phyloP scores from a whole-genome alignment of 495 filamentous ascomycete genomes.

The Penicillium argentinense region DNA sequence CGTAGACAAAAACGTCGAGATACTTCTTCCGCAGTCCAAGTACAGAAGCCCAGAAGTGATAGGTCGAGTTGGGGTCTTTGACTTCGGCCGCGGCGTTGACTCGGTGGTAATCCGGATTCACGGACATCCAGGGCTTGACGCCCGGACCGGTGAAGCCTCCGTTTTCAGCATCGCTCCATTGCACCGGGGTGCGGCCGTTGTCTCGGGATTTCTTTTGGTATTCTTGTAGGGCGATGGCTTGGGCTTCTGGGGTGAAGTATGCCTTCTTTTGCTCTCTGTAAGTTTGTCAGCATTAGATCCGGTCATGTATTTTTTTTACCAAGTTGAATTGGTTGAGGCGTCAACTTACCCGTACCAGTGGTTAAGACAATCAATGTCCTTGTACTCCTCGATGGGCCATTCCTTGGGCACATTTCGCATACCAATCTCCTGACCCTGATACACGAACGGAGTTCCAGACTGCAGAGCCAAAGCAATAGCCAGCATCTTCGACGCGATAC shows the following conservation, averaged over 20 bases:
- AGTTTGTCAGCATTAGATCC: too few relatives aligned
- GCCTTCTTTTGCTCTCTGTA: slow-evolving; percentile 36
- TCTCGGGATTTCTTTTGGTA: slow-evolving; percentile 55
- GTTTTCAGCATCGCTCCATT: slow-evolving; percentile 50
- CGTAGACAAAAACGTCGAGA: slow-evolving; percentile 61
- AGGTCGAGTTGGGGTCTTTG: slow-evolving; percentile 43
- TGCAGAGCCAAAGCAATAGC: slow-evolving; percentile 58
- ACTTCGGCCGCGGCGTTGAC: slow-evolving; percentile 54
- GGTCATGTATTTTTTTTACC: too few relatives aligned
- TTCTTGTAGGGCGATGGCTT: slow-evolving; percentile 35
- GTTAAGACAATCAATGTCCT: slow-evolving; percentile 69
- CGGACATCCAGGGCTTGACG: slow-evolving; percentile 62
- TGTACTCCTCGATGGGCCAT: slow-evolving; percentile 69
- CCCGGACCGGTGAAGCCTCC: slow-evolving; percentile 52
- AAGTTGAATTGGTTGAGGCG: too few relatives aligned
- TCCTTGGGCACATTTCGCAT: slow-evolving; percentile 67
- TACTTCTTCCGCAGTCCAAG: slow-evolving; percentile 55
- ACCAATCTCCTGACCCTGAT: slow-evolving; percentile 76
- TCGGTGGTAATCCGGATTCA: slow-evolving; percentile 50
- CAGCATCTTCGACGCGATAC: slow-evolving; percentile 59
- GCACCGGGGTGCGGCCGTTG: slow-evolving; percentile 56
- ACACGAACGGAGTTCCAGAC: slow-evolving; percentile 70
- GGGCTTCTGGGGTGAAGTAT: slow-evolving; percentile 32
- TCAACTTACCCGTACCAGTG: slow-evolving; percentile 56
- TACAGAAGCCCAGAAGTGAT: slow-evolving; percentile 53